Conservation (phyloP, 371 early-diverging fungal genomes). For the Phascolomyces articulosus region DNA sequence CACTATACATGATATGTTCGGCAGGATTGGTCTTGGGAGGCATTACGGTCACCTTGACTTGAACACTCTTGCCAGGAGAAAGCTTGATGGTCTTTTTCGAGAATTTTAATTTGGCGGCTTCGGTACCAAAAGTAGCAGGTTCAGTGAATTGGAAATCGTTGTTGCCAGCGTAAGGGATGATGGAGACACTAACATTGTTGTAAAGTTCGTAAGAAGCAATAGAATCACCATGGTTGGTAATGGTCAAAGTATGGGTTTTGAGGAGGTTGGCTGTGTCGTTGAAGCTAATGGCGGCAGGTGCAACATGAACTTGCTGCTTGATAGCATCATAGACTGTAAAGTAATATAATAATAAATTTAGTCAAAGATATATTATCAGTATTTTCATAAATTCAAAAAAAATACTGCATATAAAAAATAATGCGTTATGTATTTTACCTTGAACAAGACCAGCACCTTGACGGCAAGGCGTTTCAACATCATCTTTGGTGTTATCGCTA, state of each 20-base stretch:
- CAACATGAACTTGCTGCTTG: conserved; percentile 44
- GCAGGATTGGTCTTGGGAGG: conserved; percentile 37
- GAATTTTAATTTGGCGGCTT: conserved; percentile 30
- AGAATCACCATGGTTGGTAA: conserved; percentile 60
- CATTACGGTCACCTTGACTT: conserved; percentile 39
- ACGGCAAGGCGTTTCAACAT: conserved; percentile 32
- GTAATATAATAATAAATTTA: neutral
- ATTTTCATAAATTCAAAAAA: too few relatives aligned
- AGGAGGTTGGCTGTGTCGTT: conserved; percentile 57
- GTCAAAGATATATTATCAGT: too few relatives aligned
- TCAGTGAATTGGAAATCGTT: conserved; percentile 13
- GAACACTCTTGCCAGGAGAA: conserved; percentile 35
- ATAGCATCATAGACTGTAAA: conserved; percentile 60
- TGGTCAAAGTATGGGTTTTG: conserved; percentile 42
- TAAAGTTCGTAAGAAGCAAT: conserved; percentile 49
- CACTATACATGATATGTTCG: conserved; percentile 35
- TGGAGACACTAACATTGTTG: conserved; percentile 39
- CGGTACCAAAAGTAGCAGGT: conserved; percentile 18
- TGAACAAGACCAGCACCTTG: conserved; percentile 80
- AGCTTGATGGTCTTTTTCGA: conserved; percentile 31
- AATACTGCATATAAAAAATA: too few relatives aligned
- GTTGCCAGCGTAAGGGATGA: conserved; percentile 30
- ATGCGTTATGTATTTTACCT: too few relatives aligned
- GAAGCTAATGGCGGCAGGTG: conserved; percentile 63
- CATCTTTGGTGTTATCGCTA: conserved; percentile 16